phyloP scores from a whole-genome alignment of 1,139 yeast species.

The Hyphopichia buzzinii region DNA sequence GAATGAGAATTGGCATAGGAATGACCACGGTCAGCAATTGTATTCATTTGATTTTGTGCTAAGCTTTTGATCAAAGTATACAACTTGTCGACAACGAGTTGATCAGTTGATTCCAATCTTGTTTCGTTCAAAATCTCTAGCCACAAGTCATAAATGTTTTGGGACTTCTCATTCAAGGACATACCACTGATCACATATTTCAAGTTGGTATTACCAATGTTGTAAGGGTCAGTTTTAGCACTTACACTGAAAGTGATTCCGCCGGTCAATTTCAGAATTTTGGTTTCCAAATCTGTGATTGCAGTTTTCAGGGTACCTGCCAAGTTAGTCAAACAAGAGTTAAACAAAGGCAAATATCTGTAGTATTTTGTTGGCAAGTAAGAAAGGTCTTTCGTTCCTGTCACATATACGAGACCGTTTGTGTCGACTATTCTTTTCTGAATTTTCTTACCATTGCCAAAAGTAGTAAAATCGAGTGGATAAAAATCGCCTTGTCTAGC shows the following conservation, averaged over 20 bases:
- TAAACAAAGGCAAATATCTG: constrained; percentile 72
- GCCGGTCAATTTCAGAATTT: constrained; percentile 80
- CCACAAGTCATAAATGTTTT: constrained; percentile 64
- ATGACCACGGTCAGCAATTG: constrained; percentile 86
- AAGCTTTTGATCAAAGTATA: constrained; percentile 68
- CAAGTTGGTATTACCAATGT: constrained; percentile 43
- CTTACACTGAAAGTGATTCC: constrained; percentile 66
- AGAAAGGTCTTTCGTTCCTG: constrained; percentile 56
- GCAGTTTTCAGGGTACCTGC: constrained; percentile 70
- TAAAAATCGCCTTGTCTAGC: constrained; percentile 51
- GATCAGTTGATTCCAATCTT: constrained; percentile 44
- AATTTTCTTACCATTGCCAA: constrained; percentile 26
- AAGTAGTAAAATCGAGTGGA: constrained; percentile 28
- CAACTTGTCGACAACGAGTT: constrained; percentile 65
- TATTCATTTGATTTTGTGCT: constrained; percentile 76
- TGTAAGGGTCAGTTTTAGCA: constrained; percentile 55
- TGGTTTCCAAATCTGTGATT: constrained; percentile 82
- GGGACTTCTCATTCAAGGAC: constrained; percentile 66
- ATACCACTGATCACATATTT: constrained; percentile 62
- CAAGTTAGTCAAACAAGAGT: constrained; percentile 76
- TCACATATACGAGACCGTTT: constrained; percentile 71
- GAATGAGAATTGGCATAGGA: constrained; percentile 73
- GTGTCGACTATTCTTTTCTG: constrained; percentile 61
- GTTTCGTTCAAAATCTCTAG: constrained; percentile 67
- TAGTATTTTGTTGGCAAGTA: constrained; percentile 59